These are phyloP conservation scores for Neofusicoccum kwambonambiense DNA, from an alignment of 2,329 filamentous ascomycete genomes.

Conservation along the genomic window DNA sequence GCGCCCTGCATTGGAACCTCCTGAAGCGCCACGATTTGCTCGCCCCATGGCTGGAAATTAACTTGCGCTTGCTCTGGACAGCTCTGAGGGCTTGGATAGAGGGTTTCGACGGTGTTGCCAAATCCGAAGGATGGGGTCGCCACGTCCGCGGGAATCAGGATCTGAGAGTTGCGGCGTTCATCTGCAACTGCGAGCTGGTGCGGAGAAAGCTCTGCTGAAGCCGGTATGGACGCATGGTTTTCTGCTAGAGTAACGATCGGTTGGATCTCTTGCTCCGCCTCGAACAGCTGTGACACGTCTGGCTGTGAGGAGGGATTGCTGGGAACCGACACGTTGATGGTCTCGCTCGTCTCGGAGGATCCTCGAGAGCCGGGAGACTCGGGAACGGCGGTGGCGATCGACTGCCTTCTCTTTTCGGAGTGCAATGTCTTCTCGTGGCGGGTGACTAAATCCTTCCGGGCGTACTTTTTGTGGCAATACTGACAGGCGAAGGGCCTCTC, in stretches of 20 bases:
- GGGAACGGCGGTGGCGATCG: slow-evolving; percentile 2
- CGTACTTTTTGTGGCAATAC: slow-evolving; percentile 35
- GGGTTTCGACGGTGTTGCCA: slow-evolving; percentile 1
- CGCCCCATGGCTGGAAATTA: neutral
- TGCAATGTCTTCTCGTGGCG: slow-evolving; percentile 36
- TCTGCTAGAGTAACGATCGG: neutral
- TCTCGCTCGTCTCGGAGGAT: slow-evolving; percentile 1
- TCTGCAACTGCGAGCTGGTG: neutral
- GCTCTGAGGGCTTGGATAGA: slow-evolving; percentile 15
- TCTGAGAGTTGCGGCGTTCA: neutral
- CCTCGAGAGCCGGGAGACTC: neutral
- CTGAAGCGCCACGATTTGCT: neutral
- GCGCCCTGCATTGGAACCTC: neutral
- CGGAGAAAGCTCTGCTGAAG: slow-evolving; percentile 1
- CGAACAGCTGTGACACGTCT: neutral
- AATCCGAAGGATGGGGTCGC: neutral
- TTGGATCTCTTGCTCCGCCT: neutral
- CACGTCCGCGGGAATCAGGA: neutral
- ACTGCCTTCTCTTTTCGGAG: slow-evolving; percentile 19
- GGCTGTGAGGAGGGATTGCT: neutral
- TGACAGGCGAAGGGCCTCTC: slow-evolving; percentile 34
- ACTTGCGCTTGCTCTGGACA: slow-evolving; percentile 4
- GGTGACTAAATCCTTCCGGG: slow-evolving; percentile 38
- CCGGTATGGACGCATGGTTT: neutral
- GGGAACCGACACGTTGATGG: slow-evolving; percentile 11